Evolutionary conservation across 1,139 yeast species (phyloP).

Genomic region (Lodderomyces beijingensis): DNA sequence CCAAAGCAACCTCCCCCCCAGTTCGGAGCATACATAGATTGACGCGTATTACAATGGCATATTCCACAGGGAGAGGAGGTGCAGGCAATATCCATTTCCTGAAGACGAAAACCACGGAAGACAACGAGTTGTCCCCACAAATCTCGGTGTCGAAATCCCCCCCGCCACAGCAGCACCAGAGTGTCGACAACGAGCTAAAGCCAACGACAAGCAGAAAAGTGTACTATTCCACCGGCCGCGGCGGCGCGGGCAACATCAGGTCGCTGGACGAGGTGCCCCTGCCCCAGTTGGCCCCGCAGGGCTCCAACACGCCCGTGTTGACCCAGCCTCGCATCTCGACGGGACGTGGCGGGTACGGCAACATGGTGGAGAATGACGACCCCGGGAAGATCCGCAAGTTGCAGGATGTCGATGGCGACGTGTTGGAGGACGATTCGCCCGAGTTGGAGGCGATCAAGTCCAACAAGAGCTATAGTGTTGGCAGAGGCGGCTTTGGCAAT

Average conservation of each 20-base stretch:
- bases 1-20: no score
- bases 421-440: not conserved
- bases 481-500: slow-evolving; percentile 51
- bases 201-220: slow-evolving; percentile 24
- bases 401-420: slow-evolving; percentile 58
- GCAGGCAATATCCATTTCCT: slow-evolving; percentile 32
- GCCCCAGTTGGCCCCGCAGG: slow-evolving; percentile 55
- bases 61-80: slow-evolving; percentile 33
- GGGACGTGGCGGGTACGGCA: slow-evolving; percentile 82
- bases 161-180: slow-evolving; percentile 3
- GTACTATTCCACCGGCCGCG: slow-evolving; percentile 67
- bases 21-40: no score
- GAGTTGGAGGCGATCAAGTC: slow-evolving; percentile 37
- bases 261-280: slow-evolving; percentile 42
- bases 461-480: slow-evolving; percentile 38
- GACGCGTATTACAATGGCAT: slow-evolving; percentile 7
- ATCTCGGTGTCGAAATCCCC: slow-evolving; percentile 6
- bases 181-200: slow-evolving; percentile 3
- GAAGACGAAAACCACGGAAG: slow-evolving; percentile 17
- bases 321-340: slow-evolving; percentile 59
- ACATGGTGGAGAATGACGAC: slow-evolving; percentile 64
- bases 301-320: slow-evolving; percentile 61
- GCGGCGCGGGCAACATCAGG: slow-evolving; percentile 75
- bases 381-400: slow-evolving; percentile 58
- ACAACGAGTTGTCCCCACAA: slow-evolving; percentile 12